Conservation (phyloP, 1,284 basidiomycete genomes). For the Albatrellus sp. region DNA sequence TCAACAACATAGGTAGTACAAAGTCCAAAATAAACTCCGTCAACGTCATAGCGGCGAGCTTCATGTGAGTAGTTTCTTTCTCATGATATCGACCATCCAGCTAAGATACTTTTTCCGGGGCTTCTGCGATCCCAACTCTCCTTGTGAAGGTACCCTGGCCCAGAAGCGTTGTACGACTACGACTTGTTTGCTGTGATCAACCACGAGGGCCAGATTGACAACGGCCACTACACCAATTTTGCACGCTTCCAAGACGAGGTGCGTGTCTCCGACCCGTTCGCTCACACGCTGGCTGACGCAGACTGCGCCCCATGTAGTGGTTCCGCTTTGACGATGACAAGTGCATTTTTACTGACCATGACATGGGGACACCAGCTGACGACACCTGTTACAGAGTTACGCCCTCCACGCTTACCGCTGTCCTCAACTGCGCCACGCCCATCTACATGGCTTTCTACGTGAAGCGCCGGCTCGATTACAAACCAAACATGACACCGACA, state of each 20-base stretch:
- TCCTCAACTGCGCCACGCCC: constrained; percentile 56
- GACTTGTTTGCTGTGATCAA: constrained; percentile 91
- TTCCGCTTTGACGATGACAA: constrained; percentile 94
- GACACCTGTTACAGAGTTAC: constrained; percentile 40
- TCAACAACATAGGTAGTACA: no score
- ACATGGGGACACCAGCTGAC: no score
- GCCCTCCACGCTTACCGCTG: constrained; percentile 51
- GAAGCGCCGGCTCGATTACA: constrained; percentile 77
- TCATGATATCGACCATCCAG: constrained; percentile 20
- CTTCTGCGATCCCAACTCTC: background rate
- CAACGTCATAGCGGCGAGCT: no score
- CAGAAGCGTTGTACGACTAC: constrained; percentile 73
- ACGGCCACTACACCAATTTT: constrained; percentile 88
- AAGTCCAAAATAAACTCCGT: no score
- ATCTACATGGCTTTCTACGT: constrained; percentile 93
- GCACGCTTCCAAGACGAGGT: constrained; percentile 69
- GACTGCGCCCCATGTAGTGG: constrained; percentile 46
- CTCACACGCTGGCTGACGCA: constrained; percentile 13
- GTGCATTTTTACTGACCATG: constrained; percentile 23
- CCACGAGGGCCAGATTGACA: constrained; percentile 90
- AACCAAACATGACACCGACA: constrained; percentile 50
- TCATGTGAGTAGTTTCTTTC: no score
- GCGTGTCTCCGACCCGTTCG: constrained; percentile 12
- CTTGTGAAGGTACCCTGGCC: constrained; percentile 30
- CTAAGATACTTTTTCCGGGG: constrained; percentile 26